Evolutionary conservation across 1,139 yeast species (phyloP).

Genomic region (Suhomyces choctaworum): DNA sequence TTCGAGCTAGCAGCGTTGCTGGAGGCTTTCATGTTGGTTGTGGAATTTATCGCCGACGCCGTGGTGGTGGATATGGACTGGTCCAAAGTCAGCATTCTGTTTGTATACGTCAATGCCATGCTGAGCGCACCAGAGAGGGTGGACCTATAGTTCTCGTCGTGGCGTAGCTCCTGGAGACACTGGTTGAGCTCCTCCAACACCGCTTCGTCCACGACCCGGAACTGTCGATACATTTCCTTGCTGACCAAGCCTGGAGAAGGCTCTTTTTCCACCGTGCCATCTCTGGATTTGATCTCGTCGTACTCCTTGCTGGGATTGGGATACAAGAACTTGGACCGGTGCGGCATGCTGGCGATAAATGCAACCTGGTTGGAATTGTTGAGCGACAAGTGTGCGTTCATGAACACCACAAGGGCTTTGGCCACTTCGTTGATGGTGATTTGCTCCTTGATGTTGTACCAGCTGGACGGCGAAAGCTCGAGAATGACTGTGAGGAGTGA

Average conservation of each 20-base stretch:
- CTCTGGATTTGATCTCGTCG: conserved; percentile 17
- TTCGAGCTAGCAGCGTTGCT: conserved; percentile 10
- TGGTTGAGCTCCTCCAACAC: conserved; percentile 62
- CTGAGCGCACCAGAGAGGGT: conserved; percentile 80
- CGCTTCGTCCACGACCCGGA: conserved; percentile 75
- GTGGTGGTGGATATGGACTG: conserved; percentile 50
- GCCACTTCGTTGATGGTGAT: conserved; percentile 55
- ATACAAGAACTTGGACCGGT: conserved; percentile 69
- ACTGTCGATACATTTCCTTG: conserved; percentile 77
- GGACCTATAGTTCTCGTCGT: conserved; percentile 22
- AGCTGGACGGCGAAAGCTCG: conserved; percentile 76
- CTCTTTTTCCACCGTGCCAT: conserved; percentile 12
- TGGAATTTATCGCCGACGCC: conserved; percentile 47
- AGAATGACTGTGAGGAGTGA: conserved; percentile 76
- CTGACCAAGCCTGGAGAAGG: conserved; percentile 25
- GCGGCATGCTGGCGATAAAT: conserved; percentile 73
- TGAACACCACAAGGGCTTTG: conserved; percentile 62
- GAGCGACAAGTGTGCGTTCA: conserved; percentile 85
- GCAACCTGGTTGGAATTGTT: conserved; percentile 86
- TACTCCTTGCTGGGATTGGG: conserved; percentile 49
- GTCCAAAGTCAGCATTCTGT: conserved; percentile 59
- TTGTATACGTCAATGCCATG: conserved; percentile 75
- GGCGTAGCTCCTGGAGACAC: conserved; percentile 38
- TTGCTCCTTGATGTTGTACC: conserved; percentile 57
- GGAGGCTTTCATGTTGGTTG: conserved; percentile 30